A percentile compares a stretch with the other conserved stretches of the same genome.
Conservation (phyloP, 1,139 yeast species). For the Zygosaccharomyces pseudobailii region DNA sequence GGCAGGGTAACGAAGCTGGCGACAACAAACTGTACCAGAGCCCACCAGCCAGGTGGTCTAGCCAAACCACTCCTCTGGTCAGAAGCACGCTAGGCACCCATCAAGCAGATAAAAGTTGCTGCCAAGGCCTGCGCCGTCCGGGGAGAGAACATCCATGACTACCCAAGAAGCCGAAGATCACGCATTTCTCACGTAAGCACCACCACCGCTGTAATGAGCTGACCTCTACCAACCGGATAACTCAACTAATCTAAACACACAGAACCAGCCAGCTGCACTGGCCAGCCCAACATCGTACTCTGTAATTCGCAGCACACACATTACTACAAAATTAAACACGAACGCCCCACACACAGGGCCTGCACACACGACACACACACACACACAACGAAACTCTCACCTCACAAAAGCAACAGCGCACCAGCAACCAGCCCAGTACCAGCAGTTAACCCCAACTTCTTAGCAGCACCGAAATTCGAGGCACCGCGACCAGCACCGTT, state of each 20-base stretch:
- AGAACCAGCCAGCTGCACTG: neutral
- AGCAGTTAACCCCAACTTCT: constrained; percentile 31
- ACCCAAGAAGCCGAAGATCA: too few relatives aligned
- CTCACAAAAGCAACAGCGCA: constrained; percentile 35
- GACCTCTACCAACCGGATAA: too few relatives aligned
- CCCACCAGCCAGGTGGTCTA: too few relatives aligned
- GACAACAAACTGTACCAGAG: too few relatives aligned
- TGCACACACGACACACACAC: constrained; percentile 10
- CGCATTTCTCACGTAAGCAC: neutral
- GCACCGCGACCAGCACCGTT: constrained; percentile 28
- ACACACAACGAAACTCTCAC: constrained; percentile 10
- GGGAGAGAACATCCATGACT: too few relatives aligned
- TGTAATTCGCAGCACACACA: neutral
- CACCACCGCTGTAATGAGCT: too few relatives aligned
- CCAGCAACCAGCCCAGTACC: constrained; percentile 39
- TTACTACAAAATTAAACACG: neutral
- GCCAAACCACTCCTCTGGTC: neutral
- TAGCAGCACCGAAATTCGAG: constrained; percentile 29
- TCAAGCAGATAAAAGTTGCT: too few relatives aligned
- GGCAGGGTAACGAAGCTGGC: neutral
- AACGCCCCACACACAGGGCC: neutral
- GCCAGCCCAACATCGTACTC: neutral
- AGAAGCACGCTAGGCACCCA: too few relatives aligned
- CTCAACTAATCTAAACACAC: too few relatives aligned
- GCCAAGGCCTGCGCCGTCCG: too few relatives aligned